Evolutionary conservation across 2,329 filamentous ascomycete genomes (phyloP).

Genomic region (Aspergillus pseudoterreus): DNA sequence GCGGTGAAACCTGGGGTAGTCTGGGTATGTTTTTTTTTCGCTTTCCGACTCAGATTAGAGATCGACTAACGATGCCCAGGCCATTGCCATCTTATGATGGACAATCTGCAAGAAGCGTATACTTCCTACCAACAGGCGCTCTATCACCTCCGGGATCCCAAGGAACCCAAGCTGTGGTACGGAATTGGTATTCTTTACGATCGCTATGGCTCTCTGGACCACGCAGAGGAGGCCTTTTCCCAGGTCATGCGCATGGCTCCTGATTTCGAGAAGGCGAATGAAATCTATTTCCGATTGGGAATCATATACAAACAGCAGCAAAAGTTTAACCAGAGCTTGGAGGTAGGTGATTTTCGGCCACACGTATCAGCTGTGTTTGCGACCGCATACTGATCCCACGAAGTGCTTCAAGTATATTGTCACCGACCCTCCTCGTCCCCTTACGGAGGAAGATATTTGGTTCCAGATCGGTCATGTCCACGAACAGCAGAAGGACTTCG

Average conservation of each 20-base stretch:
- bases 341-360: constrained; percentile 54
- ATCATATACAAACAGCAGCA: constrained; percentile 99
- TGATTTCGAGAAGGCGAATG: constrained; percentile 96
- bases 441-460: constrained; percentile 98
- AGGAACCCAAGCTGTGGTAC: constrained; percentile 98
- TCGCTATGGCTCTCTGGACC: constrained; percentile 90
- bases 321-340: constrained; percentile 86
- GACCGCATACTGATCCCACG: constrained; percentile 7
- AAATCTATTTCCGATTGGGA: constrained; percentile 97
- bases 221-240: constrained; percentile 96
- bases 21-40: constrained; percentile 60
- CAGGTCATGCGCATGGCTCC: constrained; percentile 99
- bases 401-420: constrained; percentile 99
- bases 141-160: constrained; percentile 88
- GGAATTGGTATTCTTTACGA: constrained; percentile 98
- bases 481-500: constrained; percentile 99
- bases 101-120: constrained; percentile 94
- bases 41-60: neutral
- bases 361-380: constrained; percentile 2
- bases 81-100: constrained; percentile 99
- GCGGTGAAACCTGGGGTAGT: constrained; percentile 95
- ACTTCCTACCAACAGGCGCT: constrained; percentile 93
- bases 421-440: constrained; percentile 79
- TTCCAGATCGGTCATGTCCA: constrained; percentile 99
- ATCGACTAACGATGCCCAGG: constrained; percentile 49